These are phyloP conservation scores for Tuber calosporum DNA, from an alignment of 495 filamentous ascomycete genomes.

Conservation along the genomic window DNA sequence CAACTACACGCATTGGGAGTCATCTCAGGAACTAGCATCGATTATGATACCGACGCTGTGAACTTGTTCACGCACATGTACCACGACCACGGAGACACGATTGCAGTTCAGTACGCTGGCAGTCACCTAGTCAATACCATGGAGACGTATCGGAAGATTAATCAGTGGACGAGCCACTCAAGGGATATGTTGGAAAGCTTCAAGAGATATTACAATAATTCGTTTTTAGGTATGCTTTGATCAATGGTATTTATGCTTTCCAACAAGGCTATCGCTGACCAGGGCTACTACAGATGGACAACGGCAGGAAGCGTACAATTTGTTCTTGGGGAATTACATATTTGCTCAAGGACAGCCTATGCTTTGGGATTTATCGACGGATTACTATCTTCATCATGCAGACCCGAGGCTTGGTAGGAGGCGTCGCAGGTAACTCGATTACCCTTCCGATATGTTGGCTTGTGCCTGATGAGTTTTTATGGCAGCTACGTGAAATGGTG, in stretches of 20 bases:
- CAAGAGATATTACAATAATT: conserved; percentile 98
- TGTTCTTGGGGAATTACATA: conserved; percentile 95
- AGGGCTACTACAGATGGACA: conserved; percentile 60
- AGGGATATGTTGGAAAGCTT: conserved; percentile 99
- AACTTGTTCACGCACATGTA: conserved; percentile 97
- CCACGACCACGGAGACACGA: conserved; percentile 93
- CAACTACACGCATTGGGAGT: conserved; percentile 91
- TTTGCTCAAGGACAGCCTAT: conserved; percentile 85
- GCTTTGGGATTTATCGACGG: conserved; percentile 92
- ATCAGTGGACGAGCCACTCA: conserved; percentile 96
- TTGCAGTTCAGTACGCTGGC: conserved; percentile 94
- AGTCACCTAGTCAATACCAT: conserved; percentile 98
- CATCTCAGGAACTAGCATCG: conserved; percentile 66
- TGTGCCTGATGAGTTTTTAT: not conserved
- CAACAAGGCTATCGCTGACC: not conserved
- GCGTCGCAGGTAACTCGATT: conserved; percentile 51
- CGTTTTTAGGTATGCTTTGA: conserved; percentile 56
- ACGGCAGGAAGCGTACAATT: conserved; percentile 93
- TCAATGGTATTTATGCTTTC: not conserved
- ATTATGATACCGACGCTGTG: conserved; percentile 91
- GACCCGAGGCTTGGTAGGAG: conserved; percentile 62
- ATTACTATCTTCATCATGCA: conserved; percentile 93
- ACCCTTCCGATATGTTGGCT: not conserved
- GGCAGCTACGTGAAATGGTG: conserved; percentile 71
- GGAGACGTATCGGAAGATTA: conserved; percentile 97